Conservation (phyloP, 768 basidiomycete species). For the Clitopilus passeckerianus region DNA sequence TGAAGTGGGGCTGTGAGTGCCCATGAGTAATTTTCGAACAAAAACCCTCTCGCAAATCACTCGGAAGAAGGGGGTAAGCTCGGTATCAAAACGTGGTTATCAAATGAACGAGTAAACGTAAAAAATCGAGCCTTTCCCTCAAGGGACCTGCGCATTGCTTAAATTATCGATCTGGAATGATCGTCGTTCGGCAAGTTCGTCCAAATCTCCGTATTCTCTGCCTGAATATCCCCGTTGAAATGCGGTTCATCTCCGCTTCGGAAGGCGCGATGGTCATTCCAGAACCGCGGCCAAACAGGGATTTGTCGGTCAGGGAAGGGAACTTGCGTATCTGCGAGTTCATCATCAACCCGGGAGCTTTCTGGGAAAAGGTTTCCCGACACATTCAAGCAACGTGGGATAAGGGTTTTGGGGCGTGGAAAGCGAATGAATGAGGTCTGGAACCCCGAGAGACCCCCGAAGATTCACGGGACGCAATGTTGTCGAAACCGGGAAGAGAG, state of each 20-base stretch:
- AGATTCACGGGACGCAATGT: neutral
- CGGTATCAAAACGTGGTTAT: neutral
- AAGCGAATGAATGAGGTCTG: neutral
- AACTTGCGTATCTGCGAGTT: neutral
- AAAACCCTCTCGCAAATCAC: neutral
- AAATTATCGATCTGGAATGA: neutral
- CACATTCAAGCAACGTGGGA: neutral
- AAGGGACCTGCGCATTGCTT: neutral
- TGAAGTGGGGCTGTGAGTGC: neutral
- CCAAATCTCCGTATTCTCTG: neutral
- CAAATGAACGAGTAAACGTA: neutral
- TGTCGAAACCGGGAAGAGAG: neutral
- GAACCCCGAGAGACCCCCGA: neutral
- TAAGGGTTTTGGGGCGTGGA: neutral
- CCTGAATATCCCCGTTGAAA: neutral
- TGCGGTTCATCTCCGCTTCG: neutral
- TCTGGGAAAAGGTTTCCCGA: neutral
- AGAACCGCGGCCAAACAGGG: neutral
- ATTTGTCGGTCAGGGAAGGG: neutral
- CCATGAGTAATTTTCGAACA: neutral
- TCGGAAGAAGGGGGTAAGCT: neutral
- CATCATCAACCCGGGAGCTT: neutral
- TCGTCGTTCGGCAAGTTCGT: neutral
- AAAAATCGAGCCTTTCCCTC: neutral
- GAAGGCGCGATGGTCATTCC: neutral